Base-by-base conservation (phyloP, 208 protist species). In the Porcisia deanei region DNA sequence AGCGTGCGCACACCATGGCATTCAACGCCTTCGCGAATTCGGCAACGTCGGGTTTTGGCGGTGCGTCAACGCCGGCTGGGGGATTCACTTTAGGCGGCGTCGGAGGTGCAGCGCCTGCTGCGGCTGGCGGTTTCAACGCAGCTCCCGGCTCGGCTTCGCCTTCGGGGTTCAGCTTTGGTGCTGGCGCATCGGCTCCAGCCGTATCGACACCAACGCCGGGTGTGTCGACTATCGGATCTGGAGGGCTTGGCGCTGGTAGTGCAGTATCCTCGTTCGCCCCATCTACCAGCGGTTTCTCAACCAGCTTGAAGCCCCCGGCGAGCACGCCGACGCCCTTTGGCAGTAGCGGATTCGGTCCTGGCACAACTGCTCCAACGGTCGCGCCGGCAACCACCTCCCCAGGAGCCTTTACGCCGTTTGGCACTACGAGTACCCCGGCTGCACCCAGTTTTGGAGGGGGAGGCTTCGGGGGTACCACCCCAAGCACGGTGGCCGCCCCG, bases 281-380 rank as follows among this genome's bases (percentile, higher is more conserved):
- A 8, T 39, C 72, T 41, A 70, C 52, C 25, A 65, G 57, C 52
- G 61, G 61, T 20, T 47, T 66, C 71, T 66, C 79, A 77, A 55
- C 74, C 34, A n/a, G 71, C 58, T 14, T 55, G 54, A 67, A 63
- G 20, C 53, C 67, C 34, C 55, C 69, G 10, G 63, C 74, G 9
- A 73, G 58, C 65, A 52, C 65, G 4, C 43, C 74, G 34, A 49
- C 39, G 0, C 55, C 66, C 12, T 34, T 69, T 5, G 37, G 58
- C 30, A 18, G 67, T 41, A 54, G 74, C 39, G 83, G 83, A 41
- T 90, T 71, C 45, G 77, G 78, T 9, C 30, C 59, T 63, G 71
- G 70, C 49, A 37, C 73, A 10, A 37, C 79, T 57, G 52, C 76
- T 30, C 61, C 71, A 34, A 52, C 76, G 10, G 68, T 71, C 6